These are phyloP conservation scores for Phialophora tarda DNA, from an alignment of 2,329 filamentous ascomycete genomes.

Conservation along the genomic window DNA sequence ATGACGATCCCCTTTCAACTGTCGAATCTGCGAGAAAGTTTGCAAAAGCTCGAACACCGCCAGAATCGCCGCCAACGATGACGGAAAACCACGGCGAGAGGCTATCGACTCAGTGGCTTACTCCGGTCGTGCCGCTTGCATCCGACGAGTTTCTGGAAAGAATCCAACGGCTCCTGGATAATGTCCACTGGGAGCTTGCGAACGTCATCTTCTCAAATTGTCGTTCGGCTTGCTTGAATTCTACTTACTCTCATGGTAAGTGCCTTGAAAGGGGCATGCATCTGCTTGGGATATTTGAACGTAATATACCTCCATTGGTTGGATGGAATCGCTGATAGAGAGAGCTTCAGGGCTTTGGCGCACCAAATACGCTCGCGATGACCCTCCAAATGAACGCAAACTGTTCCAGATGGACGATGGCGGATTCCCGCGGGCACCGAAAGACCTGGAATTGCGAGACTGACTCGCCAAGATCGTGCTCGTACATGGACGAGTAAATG, in stretches of 20 bases:
- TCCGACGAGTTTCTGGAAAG: not conserved
- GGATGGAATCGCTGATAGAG: not conserved
- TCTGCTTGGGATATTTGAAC: not conserved
- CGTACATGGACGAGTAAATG: not conserved
- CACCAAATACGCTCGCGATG: not conserved
- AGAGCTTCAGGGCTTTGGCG: not conserved
- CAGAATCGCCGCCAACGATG: not conserved
- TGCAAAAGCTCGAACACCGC: not conserved
- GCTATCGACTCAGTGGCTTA: not conserved
- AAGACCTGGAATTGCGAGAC: not conserved
- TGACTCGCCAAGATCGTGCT: not conserved
- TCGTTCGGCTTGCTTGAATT: slow-evolving; percentile 3
- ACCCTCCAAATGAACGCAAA: not conserved
- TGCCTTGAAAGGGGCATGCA: not conserved
- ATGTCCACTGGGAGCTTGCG: not conserved
- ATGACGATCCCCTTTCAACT: not conserved
- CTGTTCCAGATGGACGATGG: not conserved
- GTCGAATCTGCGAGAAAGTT: not conserved
- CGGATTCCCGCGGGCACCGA: not conserved
- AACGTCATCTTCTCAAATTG: not conserved
- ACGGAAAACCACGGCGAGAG: not conserved
- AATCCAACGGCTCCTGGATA: not conserved
- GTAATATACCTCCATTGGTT: not conserved
- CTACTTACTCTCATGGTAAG: not conserved
- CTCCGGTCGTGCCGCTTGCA: not conserved